Evolutionary conservation across 2,329 filamentous ascomycete species (phyloP), one percentile per base, ranked within the genome.

Genomic region (Endoconidiophora laricicola): DNA sequence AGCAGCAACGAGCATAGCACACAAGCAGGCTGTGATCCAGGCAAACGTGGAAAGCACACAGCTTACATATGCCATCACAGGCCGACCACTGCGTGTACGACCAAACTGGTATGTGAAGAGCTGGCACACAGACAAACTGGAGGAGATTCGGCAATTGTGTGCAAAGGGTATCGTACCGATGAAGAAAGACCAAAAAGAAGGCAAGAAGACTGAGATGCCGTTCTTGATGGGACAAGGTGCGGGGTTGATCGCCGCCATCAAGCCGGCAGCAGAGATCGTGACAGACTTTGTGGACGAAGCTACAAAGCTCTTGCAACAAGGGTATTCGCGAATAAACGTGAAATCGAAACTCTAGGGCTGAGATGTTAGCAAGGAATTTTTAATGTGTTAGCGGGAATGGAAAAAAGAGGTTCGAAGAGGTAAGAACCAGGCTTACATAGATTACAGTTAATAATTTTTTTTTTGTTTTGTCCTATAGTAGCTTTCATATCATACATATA

Each of bases 211-310:
- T 10, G 90, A 95, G 60, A 69, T 83, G 50, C 90, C 90, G 10
- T 87, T 90, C 64, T 62, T 95, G 60, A 95, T 95, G 90, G 90
- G 90, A 1, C 86, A 94, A 67, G 88, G 95, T 6, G 84, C 86
- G 1, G 88, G 83, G 1, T 73, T 80, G 1, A 84, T 95, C 52
- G 64, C 68, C 33, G 78, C 81, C 56, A 76, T 95, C 53, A 79
- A 91, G 69, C 86, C 88, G 0, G 90, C 90, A 0, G 74, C 69
- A 44, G 74, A 81, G 56, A 94, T 96, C 67, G 79, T 96, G n/a
- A 74, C 79, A 54, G 86, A 93, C 57, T 95, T 96, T 86, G 84
- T 94, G 7, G 66, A 67, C 18, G 80, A 88, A 62, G 86, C 85
- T 1, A 78, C 79, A 6, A 71, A 74, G 1, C 76, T 81, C 70